Conservation (phyloP, 495 filamentous ascomycete genomes). For the Neurospora sp. region DNA sequence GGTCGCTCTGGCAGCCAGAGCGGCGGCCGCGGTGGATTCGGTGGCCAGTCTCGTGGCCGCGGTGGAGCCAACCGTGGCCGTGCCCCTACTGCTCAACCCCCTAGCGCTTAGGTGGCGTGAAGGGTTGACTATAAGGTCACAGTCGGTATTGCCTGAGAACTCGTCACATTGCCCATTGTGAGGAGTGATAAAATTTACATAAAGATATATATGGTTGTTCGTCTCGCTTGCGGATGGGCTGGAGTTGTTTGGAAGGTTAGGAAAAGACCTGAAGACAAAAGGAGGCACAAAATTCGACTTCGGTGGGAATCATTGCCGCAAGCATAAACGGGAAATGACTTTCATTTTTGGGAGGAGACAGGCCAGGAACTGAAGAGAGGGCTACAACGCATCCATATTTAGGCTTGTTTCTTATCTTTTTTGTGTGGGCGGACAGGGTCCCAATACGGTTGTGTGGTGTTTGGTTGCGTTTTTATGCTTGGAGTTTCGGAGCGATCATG, state of each 20-base stretch:
- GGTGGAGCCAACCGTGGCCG: conserved; percentile 47
- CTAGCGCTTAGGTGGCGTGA: conserved; percentile 16
- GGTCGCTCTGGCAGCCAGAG: no score
- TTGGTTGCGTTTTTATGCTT: not conserved
- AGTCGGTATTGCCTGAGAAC: not conserved
- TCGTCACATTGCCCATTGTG: not conserved
- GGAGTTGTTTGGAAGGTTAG: conserved; percentile 6
- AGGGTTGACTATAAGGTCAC: not conserved
- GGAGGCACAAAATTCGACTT: not conserved
- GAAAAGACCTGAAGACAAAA: not conserved
- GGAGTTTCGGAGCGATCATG: not conserved
- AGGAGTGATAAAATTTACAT: not conserved
- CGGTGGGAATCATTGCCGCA: not conserved
- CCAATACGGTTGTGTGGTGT: not conserved
- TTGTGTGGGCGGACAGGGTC: not conserved
- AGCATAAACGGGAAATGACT: not conserved
- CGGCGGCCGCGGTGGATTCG: conserved; percentile 57
- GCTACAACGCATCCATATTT: not conserved
- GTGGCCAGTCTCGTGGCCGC: conserved; percentile 45
- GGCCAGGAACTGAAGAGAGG: not conserved
- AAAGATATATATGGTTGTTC: conserved; percentile 3
- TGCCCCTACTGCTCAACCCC: conserved; percentile 26
- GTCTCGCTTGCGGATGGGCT: conserved; percentile 2
- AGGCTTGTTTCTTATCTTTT: not conserved
- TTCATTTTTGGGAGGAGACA: not conserved